Evolutionary conservation across 2,329 filamentous ascomycete species (phyloP), one percentile per base, ranked within the genome.

Genomic region (Fusarium sp.): DNA sequence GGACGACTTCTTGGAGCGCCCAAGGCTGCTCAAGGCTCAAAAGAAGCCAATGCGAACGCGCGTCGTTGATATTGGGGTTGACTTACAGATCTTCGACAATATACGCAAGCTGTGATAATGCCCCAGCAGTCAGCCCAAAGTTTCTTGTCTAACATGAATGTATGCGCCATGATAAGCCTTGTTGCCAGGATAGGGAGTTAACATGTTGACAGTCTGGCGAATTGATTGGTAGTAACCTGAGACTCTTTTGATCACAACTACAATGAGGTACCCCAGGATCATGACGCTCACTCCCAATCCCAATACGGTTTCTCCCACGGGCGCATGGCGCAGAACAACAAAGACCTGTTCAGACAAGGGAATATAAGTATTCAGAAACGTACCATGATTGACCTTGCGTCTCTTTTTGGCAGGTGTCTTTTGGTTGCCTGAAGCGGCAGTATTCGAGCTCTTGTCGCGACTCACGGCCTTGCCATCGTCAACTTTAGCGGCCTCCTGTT

Each of bases 31-130:
- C 61, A 55, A 62, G 47, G n/a, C 57, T 52, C 57, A 60, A 58
- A 58, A 22, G 46, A 49, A 65, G 56, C 74, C 70, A 72, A 72
- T 73, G 61, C 69, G 42, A 67, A 49, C 40, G 67, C 65, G 64
- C 58, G 77, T 78, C 53, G 70, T 74, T 69, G 65, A 71, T 69
- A 60, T 71, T 65, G 72, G 67, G 66, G 69, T 79, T 78, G 76
- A 91, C 92, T 93, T 89, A 94, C 92, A 88, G 93, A 95, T 89
- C 92, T 90, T 81, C 92, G 91, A 83, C 92, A 95, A 83, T 95
- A 95, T 79, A 95, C 91, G 84, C 92, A 95, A 79, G 92, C 92
- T 95, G 55, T 69, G 69, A 66, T 62, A 67, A 70, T 65, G 69
- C 63, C 62, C 51, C 66, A 65, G 62, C 64, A 68, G 79, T 79